phyloP scores from a whole-genome alignment of 2,329 filamentous ascomycete species.

The Stenocarpella maydis region DNA sequence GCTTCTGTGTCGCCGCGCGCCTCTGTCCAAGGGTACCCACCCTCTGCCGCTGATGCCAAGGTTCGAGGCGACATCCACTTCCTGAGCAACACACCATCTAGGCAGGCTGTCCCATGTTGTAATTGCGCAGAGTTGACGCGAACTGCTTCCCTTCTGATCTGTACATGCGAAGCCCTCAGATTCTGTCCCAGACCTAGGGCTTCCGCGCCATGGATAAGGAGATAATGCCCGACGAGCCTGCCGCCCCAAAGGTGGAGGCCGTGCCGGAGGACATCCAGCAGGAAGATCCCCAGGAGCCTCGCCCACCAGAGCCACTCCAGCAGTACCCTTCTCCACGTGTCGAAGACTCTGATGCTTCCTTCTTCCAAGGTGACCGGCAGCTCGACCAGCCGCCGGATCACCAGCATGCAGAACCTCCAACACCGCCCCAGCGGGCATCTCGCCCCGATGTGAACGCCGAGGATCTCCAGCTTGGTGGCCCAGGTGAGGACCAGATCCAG shows the following conservation, averaged over 20 bases:
- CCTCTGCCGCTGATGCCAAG: background rate
- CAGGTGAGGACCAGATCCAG: slow-evolving; percentile 42
- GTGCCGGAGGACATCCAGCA: slow-evolving; percentile 33
- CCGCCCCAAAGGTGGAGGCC: slow-evolving; percentile 30
- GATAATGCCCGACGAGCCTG: slow-evolving; percentile 16
- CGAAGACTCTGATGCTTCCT: slow-evolving; percentile 33
- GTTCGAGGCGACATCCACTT: background rate
- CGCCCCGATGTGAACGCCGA: slow-evolving; percentile 56
- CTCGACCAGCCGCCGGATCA: slow-evolving; percentile 39
- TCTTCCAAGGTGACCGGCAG: slow-evolving; percentile 32
- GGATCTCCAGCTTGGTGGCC: slow-evolving; percentile 66
- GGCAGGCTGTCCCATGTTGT: background rate
- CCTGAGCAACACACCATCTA: background rate
- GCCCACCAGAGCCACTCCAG: slow-evolving; percentile 16
- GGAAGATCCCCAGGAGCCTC: slow-evolving; percentile 16
- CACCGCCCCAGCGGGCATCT: slow-evolving; percentile 52
- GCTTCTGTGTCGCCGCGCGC: background rate
- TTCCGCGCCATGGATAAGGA: slow-evolving; percentile 28
- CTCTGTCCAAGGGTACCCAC: background rate
- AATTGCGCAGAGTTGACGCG: background rate
- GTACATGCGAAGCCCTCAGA: slow-evolving; percentile 20
- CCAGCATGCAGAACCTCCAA: slow-evolving; percentile 46
- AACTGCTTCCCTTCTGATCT: background rate
- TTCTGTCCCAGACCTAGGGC: background rate
- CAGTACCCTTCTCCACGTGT: slow-evolving; percentile 33